Conservation (phyloP, 345 rosid genomes). For the Corchorus olitorius region DNA sequence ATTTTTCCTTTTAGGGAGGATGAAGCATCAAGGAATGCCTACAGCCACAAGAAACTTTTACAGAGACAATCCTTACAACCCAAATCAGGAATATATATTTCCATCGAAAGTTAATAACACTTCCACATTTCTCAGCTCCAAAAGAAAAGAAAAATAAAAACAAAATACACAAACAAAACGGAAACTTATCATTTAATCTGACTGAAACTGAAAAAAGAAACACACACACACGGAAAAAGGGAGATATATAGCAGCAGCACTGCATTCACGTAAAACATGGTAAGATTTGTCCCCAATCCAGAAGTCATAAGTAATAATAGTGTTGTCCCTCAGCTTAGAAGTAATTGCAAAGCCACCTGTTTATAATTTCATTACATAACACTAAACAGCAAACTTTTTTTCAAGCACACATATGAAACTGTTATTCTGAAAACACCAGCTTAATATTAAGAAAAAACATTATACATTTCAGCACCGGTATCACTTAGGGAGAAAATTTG, state of each 20-base stretch:
- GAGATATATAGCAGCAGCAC: too few species aligned
- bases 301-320: not conserved
- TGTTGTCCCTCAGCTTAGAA: not conserved
- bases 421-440: too few species aligned
- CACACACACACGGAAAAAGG: too few species aligned
- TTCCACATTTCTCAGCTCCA: not conserved
- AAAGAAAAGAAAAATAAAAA: constrained; percentile 1
- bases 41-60: not conserved
- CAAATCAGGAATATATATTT: not conserved
- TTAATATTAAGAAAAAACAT: too few species aligned
- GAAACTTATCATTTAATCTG: too few species aligned
- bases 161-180: not conserved
- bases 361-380: not conserved
- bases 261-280: too few species aligned
- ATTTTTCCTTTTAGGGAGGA: not conserved
- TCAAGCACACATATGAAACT: not conserved
- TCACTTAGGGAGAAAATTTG: too few species aligned
- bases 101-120: not conserved
- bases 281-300: constrained; percentile 4
- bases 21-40: not conserved
- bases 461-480: too few species aligned
- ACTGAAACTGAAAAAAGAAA: too few species aligned
- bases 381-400: not conserved
- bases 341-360: not conserved
- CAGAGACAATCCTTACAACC: not conserved